Conservation (phyloP, 805 yeast species). For the Isabelozyma gotoi region DNA sequence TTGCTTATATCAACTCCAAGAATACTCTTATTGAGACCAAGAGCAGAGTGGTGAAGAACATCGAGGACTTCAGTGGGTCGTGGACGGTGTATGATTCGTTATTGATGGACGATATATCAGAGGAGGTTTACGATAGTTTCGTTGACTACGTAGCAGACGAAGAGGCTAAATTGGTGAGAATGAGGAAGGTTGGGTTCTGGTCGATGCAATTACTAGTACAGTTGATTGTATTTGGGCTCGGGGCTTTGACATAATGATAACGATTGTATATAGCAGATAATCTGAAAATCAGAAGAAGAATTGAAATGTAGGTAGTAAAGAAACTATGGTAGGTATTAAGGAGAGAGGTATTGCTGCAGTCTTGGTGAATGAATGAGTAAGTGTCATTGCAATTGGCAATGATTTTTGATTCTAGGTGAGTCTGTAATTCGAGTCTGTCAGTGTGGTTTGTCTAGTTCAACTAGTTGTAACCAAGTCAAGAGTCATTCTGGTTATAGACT, state of each 20-base stretch:
- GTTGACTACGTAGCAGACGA: slow-evolving; percentile 88
- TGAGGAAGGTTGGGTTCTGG: slow-evolving; percentile 91
- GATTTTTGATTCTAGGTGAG: no score
- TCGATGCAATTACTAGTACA: slow-evolving; percentile 82
- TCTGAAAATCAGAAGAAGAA: not conserved
- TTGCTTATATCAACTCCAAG: slow-evolving; percentile 88
- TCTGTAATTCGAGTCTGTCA: no score
- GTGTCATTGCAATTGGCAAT: no score
- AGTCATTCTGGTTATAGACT: no score
- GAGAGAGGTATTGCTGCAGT: no score
- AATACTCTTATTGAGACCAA: slow-evolving; percentile 86
- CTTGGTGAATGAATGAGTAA: no score
- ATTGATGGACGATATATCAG: slow-evolving; percentile 86
- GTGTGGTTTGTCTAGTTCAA: no score
- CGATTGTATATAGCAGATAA: not conserved
- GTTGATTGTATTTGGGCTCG: slow-evolving; percentile 76
- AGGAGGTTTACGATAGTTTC: slow-evolving; percentile 87
- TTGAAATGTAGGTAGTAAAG: no score
- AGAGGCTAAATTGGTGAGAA: slow-evolving; percentile 64
- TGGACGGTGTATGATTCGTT: slow-evolving; percentile 95
- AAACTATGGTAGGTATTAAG: no score
- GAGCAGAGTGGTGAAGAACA: slow-evolving; percentile 75
- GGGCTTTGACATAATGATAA: slow-evolving; percentile 40
- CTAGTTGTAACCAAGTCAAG: no score
- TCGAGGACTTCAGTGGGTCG: slow-evolving; percentile 87